Evolutionary conservation across 2,329 filamentous ascomycete species (phyloP), one percentile per base, ranked within the genome.

Genomic region (Apiospora kogelbergensis): DNA sequence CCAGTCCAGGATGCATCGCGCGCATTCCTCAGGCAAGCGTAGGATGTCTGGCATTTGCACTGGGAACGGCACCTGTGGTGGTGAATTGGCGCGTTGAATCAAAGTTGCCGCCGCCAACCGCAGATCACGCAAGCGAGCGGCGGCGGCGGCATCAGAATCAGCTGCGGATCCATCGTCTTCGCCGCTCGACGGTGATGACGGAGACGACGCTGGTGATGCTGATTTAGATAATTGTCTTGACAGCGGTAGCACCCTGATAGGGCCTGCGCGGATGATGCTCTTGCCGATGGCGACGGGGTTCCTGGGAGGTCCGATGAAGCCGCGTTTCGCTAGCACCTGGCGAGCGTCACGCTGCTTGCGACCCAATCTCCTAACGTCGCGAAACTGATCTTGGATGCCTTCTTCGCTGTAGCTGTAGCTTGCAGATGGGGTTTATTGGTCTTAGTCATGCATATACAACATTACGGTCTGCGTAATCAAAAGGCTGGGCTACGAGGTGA

Each of bases 21-120:
- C 46, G 26, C 67, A 68, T 37, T 68, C 67, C 44, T 68, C 67
- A 3, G 67, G 63, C 30, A 65, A 53, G 37, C 67, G 44, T 15
- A 48, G 41, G 1, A 53, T n/a, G 24, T 57, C 67, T 1, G 67
- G 67, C 22, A 24, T 30, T 11, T 13, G 37, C 15, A 68, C 20
- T 5, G 22, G 33, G 17, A 53, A 26, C 20, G 67, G 67, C 53
- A 63, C 41, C 37, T 60, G 26, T 9, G 53, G 53, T 6, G 30
- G 53, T 60, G 53, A 60, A 30, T 60, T 60, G 53, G 53, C 53
- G 53, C 30, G 53, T 15, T 37, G 53, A 13, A 60, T 10, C 17
- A 60, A 20, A 15, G 15, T 60, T 37, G 53, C 26, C 48, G 48
- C 48, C 48, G 48, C 48, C 30, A 26, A 30, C 26, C 26, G 48